These are phyloP conservation scores for Leishmania mexicana DNA, from an alignment of 208 protist genomes.

Conservation along the genomic window DNA sequence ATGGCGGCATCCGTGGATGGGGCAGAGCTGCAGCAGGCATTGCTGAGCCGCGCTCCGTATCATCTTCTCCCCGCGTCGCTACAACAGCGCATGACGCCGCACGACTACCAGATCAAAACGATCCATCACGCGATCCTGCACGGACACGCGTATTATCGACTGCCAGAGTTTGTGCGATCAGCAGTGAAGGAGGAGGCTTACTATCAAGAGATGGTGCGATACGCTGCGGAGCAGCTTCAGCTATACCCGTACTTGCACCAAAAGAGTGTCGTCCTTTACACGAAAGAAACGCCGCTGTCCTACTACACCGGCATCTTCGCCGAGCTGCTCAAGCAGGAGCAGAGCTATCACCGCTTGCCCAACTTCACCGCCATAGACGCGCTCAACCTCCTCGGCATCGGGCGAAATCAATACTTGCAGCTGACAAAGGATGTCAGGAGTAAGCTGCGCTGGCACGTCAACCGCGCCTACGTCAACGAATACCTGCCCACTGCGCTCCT, in stretches of 20 bases:
- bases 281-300: constrained; percentile 63
- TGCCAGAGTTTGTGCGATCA: constrained; percentile 61
- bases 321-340: constrained; percentile 74
- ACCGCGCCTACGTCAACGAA: constrained; percentile 57
- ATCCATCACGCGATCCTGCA: constrained; percentile 55
- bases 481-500: constrained; percentile 66
- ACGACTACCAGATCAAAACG: constrained; percentile 49
- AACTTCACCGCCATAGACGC: constrained; percentile 98
- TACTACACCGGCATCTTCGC: constrained; percentile 81
- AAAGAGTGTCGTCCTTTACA: constrained; percentile 62
- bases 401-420: constrained; percentile 97
- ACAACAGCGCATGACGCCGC: constrained; percentile 59
- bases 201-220: constrained; percentile 70
- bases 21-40: constrained; percentile 61
- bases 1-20: constrained; percentile 32
- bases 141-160: constrained; percentile 61
- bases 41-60: constrained; percentile 63
- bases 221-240: constrained; percentile 54
- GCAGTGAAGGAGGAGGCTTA: constrained; percentile 65
- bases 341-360: constrained; percentile 95
- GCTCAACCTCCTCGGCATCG: constrained; percentile 94
- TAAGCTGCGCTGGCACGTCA: constrained; percentile 86
- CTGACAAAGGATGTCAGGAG: constrained; percentile 94
- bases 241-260: constrained; percentile 83
- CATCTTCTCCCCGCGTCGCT: constrained; percentile 50